Evolutionary conservation across 139 green algal genomes (phyloP), one percentile per base, ranked within the genome.

Genomic region (Micromonas pusilla): DNA sequence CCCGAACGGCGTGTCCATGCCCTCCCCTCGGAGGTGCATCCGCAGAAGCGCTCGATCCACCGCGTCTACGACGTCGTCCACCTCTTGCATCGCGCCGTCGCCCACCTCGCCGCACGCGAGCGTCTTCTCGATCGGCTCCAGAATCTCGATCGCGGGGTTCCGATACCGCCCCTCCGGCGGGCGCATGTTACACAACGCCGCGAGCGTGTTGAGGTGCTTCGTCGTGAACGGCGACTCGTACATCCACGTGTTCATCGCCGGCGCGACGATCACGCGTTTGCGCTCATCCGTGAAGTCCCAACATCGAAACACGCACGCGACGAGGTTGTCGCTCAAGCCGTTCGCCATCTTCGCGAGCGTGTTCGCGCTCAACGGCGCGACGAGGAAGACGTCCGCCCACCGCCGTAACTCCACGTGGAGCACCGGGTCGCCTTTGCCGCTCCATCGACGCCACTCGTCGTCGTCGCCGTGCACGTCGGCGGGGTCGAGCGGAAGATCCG

Each of bases 161-260:
- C 21, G 45, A 60, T 32, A 76, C 20, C 20, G 67, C 37, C 37
- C 68, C 75, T 25, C 28, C 21, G 23, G 23, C 16, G 37, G 70
- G 37, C n/a, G n/a, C n/a, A n/a, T n/a, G n/a, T n/a, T n/a, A n/a
- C n/a, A n/a, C n/a, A n/a, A n/a, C 28, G 63, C 39, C n/a, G 16
- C 16, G 30, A 80, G 34, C 33, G 63, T 31, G n/a, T 31, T 52
- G 26, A 98, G 72, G 64, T 98, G 94, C 9, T 86, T 70, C 0
- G 23, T 66, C 1, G 94, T 98, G 78, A 96, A 91, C 19, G 89
- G 89, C 73, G 77, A 89, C 3, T 90, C 80, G 93, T 94, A 99
- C 94, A 98, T 98, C 62, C 88, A 80, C 0, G 94, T 98, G 88
- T 98, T 98, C 94, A 98, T 98, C 31, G 94, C 94, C 38, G 94